Evolutionary conservation across 176 grass and related monocot species (phyloP), one percentile per base, ranked within the genome.

Genomic region (Canna indica): DNA sequence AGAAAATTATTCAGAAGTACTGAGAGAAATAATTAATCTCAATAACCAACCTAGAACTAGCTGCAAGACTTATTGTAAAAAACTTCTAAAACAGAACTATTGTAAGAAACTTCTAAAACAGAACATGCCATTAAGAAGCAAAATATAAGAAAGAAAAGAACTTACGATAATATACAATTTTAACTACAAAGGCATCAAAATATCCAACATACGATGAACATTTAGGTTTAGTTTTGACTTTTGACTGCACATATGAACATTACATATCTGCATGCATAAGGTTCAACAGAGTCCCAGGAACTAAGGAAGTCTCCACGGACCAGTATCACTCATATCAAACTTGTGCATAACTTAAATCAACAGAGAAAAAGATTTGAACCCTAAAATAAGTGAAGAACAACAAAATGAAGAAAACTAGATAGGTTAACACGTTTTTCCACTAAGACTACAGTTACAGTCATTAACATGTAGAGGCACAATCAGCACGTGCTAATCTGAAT

Each of bases 21-120:
- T 22, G 64, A 29, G 41, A 74, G 17, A 36, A 24, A 74, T 79
- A 15, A 62, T 27, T 68, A 72, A 46, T 66, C 36, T 71, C 5
- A 76, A 57, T 16, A 36, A 27, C 77, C 47, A 31, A 4, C 27
- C 36, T 79, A 39, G 38, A 59, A 78, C 36, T 39, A 39, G 36
- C 36, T 39, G 13, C 41, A 44, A 44, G 41, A 5, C 2, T 44
- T 1, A 2, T 44, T 8, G 13, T n/a, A n/a, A n/a, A n/a, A n/a
- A n/a, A n/a, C n/a, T n/a, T n/a, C n/a, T n/a, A 47, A 16, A 73
- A 75, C 38, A 80, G 71, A 18, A 38, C 73, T 68, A 34, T 54
- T 22, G 14, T 47, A 60, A 83, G 59, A 53, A 36, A 36, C 8
- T 8, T 20, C 9, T 16, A 41, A 25, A 25, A 39, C 16, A 66